Evolutionary conservation across 1,139 yeast genomes (phyloP), one percentile per base, ranked within the genome.

Genomic region (Protomyces inouyei): DNA sequence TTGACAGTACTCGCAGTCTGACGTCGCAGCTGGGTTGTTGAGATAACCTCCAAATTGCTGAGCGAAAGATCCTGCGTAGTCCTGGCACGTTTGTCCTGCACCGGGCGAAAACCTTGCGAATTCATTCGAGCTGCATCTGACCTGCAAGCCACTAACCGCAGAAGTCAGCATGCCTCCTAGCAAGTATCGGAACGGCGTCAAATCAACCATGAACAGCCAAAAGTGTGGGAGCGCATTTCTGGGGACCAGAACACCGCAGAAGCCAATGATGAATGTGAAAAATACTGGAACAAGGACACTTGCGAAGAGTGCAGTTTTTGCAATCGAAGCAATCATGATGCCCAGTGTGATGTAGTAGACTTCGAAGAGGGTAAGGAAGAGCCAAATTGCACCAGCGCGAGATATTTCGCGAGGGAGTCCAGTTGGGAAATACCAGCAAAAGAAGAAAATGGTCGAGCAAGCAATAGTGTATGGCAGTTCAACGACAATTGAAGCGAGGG

Each of bases 391-490:
- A n/a, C 64, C 64, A 12, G 59, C 52, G 14, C 43, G 28, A 51
- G 43, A 45, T 60, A 85, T 88, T 14, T 86, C 82, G 64, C 79
- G 76, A 14, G 79, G 75, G 12, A 84, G 79, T 14, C 56, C 56
- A 25, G 37, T 23, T 25, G 45, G 25, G 73, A 87, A 90, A 75
- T 88, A 90, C 85, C 88, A 88, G 67, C 85, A 82, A 72, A 87
- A 82, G 76, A 80, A 89, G 2, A 86, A 80, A 3, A 87, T 25
- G 0, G 91, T 83, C 68, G 90, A 91, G 64, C 82, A 78, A 2
- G 85, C 67, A 23, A 84, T 70, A 72, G 87, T 87, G 86, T 88
- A 87, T 38, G 96, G 95, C 45, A 88, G 74, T 73, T 89, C 97
- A 43, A 82, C 85, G 23, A 85, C 75, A 55, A 88, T 78, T 74